These are phyloP conservation scores for Sugiyamaella floridensis DNA, from an alignment of 805 yeast species.

Conservation along the genomic window DNA sequence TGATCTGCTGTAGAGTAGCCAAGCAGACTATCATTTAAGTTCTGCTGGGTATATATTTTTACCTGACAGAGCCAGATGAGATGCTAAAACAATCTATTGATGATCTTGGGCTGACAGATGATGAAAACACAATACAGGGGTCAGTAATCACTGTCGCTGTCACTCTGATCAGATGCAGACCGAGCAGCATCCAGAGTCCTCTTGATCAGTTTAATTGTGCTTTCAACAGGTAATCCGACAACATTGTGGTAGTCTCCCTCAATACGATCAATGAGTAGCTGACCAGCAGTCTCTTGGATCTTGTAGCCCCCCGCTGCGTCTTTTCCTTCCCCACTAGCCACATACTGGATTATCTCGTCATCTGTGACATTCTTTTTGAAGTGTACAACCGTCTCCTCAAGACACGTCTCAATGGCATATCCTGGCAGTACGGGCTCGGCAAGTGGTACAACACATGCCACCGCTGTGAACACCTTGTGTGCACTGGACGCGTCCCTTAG, in stretches of 20 bases:
- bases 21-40: neutral
- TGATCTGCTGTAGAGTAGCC: neutral
- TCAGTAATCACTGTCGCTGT: conserved; percentile 9
- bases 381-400: conserved; percentile 38
- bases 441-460: conserved; percentile 40
- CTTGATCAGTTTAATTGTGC: conserved; percentile 42
- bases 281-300: conserved; percentile 66
- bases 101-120: no score
- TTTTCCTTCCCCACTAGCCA: conserved; percentile 63
- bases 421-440: conserved; percentile 38
- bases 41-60: neutral
- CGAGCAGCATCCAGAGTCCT: conserved; percentile 10
- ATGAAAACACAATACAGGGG: no score
- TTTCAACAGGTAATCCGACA: conserved; percentile 75
- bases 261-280: conserved; percentile 49
- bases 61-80: neutral
- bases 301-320: conserved; percentile 91
- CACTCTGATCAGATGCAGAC: conserved; percentile 3
- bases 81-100: neutral
- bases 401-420: conserved; percentile 33
- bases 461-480: conserved; percentile 49
- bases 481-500: conserved; percentile 41
- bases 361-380: conserved; percentile 40
- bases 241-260: conserved; percentile 81
- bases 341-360: conserved; percentile 55